phyloP scores from a whole-genome alignment of 2,329 filamentous ascomycete species.

The Monosporascus sp. region DNA sequence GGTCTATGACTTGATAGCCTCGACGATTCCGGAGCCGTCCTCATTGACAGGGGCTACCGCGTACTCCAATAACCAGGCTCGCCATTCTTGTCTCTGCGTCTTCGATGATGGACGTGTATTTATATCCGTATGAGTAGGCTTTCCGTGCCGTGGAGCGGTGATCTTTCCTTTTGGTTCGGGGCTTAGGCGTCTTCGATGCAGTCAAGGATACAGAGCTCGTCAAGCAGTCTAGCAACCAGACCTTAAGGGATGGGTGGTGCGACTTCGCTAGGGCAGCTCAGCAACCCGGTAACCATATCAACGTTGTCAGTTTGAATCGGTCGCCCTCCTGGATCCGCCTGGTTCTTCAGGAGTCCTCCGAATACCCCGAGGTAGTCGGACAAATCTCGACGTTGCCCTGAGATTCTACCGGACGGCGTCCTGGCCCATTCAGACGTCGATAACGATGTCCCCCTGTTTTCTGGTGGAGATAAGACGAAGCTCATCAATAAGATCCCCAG shows the following conservation, averaged over 20 bases:
- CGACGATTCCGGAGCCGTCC: slow-evolving; percentile 1
- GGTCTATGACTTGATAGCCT: slow-evolving; percentile 3
- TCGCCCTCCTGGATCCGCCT: slow-evolving; percentile 7
- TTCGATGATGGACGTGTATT: no score
- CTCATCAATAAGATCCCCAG: slow-evolving; percentile 1
- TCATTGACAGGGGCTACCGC: slow-evolving; percentile 3
- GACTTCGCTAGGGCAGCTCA: slow-evolving; percentile 5
- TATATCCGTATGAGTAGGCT: no score
- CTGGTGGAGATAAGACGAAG: slow-evolving; percentile 5
- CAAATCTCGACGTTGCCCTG: slow-evolving; percentile 4
- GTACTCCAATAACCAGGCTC: slow-evolving; percentile 4
- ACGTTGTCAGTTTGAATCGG: slow-evolving; percentile 9
- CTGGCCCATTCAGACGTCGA: slow-evolving; percentile 2
- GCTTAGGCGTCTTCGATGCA: slow-evolving; percentile 8
- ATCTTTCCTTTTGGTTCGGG: slow-evolving; percentile 6
- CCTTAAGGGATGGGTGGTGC: slow-evolving; percentile 8
- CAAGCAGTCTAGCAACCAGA: slow-evolving; percentile 5
- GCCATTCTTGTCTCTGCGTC: no score
- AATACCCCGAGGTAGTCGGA: slow-evolving; percentile 2
- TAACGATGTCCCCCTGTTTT: slow-evolving; percentile 4
- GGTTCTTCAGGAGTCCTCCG: slow-evolving; percentile 4
- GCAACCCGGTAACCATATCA: not conserved
- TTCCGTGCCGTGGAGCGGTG: slow-evolving; percentile 6
- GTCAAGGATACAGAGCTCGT: slow-evolving; percentile 1
- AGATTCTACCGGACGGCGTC: slow-evolving; percentile 5